Evolutionary conservation across 139 green algal species (phyloP).

Genomic region (Closterium sp.): DNA sequence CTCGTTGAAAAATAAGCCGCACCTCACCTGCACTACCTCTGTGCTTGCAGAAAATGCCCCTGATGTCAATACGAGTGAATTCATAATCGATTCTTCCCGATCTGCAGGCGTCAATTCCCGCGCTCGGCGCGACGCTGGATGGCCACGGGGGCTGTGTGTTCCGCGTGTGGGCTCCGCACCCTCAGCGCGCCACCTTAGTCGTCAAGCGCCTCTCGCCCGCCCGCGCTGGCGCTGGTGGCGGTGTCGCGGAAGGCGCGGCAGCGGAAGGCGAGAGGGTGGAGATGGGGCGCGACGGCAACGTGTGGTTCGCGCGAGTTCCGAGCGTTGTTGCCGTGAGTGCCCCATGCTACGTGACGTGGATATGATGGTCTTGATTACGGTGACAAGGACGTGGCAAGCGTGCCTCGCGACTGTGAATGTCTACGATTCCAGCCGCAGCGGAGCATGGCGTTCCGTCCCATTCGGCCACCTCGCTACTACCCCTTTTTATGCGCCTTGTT

Average conservation of each 20-base stretch:
- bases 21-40: neutral
- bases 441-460: too few relatives aligned
- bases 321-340: constrained; percentile 7
- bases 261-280: neutral
- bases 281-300: neutral
- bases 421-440: too few relatives aligned
- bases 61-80: neutral
- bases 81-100: neutral
- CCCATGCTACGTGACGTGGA: neutral
- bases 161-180: constrained; percentile 54
- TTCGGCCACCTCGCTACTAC: too few relatives aligned
- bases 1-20: too few relatives aligned
- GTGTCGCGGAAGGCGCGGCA: neutral
- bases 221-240: neutral
- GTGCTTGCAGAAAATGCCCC: neutral
- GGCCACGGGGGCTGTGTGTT: constrained; percentile 43
- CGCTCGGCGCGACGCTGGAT: constrained; percentile 33
- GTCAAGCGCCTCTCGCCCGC: neutral
- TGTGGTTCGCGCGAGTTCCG: neutral
- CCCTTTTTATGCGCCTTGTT: constrained; percentile 16
- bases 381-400: too few relatives aligned
- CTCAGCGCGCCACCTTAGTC: constrained; percentile 4
- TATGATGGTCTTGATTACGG: neutral
- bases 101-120: neutral
- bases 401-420: too few relatives aligned